A percentile compares a stretch with the other conserved stretches of the same genome.
Evolutionary conservation across 352 stramenopile species (phyloP).

Genomic region (Globisporangium nodosum): DNA sequence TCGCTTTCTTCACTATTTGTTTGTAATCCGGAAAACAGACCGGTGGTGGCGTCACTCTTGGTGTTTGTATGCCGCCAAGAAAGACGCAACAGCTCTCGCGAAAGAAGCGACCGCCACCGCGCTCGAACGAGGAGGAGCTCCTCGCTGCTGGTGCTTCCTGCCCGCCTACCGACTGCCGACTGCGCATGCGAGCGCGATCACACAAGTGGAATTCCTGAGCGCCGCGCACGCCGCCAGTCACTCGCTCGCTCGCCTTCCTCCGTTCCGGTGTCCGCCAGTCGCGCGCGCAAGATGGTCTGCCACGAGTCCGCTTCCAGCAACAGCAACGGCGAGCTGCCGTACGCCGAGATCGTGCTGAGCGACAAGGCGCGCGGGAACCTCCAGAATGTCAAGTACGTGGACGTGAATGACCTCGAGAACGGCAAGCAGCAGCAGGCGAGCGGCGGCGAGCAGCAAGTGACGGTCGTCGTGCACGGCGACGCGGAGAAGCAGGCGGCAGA

Average conservation of each 20-base stretch:
- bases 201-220: slow-evolving; percentile 18
- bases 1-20: neutral
- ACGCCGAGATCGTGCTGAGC: slow-evolving; percentile 54
- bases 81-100: neutral
- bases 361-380: slow-evolving; percentile 20
- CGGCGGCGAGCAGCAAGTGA: slow-evolving; percentile 8
- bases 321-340: slow-evolving; percentile 42
- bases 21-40: neutral
- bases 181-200: neutral
- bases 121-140: neutral
- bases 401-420: slow-evolving; percentile 25
- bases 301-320: slow-evolving; percentile 24
- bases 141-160: neutral
- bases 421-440: slow-evolving; percentile 8
- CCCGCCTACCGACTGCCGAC: neutral
- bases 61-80: slow-evolving; percentile 5
- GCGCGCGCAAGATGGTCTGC: slow-evolving; percentile 6
- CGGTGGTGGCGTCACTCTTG: slow-evolving; percentile 11
- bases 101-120: neutral
- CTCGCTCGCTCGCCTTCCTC: neutral
- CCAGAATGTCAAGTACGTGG: slow-evolving; percentile 22
- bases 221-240: slow-evolving; percentile 6
- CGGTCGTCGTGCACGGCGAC: slow-evolving; percentile 1
- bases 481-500: slow-evolving; percentile 7
- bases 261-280: neutral